Conservation (phyloP, 352 stramenopile genomes). For the Pythium dissotocum region DNA sequence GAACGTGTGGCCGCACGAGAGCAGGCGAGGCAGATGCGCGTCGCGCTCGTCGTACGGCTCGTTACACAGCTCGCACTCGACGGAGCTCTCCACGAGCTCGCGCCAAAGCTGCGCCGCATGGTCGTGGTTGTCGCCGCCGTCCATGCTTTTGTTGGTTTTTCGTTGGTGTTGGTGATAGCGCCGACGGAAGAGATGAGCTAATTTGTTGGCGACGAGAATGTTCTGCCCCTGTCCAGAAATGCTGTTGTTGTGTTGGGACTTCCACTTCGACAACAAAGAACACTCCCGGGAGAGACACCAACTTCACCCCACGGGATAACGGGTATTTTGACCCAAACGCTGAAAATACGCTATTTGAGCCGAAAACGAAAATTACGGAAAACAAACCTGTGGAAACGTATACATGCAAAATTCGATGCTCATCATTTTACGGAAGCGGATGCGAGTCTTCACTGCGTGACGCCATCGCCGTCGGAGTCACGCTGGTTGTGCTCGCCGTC, state of each 20-base stretch:
- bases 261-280: slow-evolving; percentile 21
- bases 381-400: background rate
- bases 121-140: slow-evolving; percentile 40
- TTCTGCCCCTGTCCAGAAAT: background rate
- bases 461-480: background rate
- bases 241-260: background rate
- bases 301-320: background rate
- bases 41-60: slow-evolving; percentile 77
- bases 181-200: background rate
- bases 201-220: background rate
- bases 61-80: slow-evolving; percentile 88
- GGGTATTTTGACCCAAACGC: background rate
- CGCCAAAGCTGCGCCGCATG: slow-evolving; percentile 57
- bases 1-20: slow-evolving; percentile 81
- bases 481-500: background rate
- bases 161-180: background rate
- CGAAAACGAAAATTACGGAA: background rate
- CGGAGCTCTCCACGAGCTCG: slow-evolving; percentile 72
- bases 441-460: background rate
- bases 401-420: background rate
- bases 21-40: slow-evolving; percentile 67
- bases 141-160: background rate
- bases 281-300: slow-evolving; percentile 5
- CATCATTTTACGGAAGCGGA: background rate
- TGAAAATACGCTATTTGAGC: background rate